Percentiles rank a stretch among this genome's conserved stretches.
phyloP scores from a whole-genome alignment of 2,329 filamentous ascomycete species.

The Ophiostoma tasmaniense region DNA sequence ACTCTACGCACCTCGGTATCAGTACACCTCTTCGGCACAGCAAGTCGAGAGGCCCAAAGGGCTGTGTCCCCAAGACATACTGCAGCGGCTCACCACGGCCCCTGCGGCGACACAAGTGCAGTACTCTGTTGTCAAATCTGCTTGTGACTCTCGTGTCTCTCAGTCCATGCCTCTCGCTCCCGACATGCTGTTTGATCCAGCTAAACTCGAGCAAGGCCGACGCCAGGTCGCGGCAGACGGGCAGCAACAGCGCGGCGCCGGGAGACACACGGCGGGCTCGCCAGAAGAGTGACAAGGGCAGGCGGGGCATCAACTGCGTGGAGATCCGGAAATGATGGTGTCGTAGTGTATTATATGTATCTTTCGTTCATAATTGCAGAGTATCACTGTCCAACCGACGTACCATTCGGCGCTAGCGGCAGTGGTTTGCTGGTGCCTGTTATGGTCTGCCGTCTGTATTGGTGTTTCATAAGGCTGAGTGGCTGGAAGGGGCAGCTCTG shows the following conservation, averaged over 20 bases:
- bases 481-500: background rate
- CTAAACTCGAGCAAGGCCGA: conserved; percentile 61
- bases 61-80: conserved; percentile 81
- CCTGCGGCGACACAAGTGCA: conserved; percentile 40
- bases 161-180: background rate
- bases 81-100: conserved; percentile 68
- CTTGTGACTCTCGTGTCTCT: no score
- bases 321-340: background rate
- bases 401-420: background rate
- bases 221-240: conserved; percentile 52
- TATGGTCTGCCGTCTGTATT: background rate
- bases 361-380: no score
- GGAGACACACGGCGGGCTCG: conserved; percentile 46
- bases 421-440: background rate
- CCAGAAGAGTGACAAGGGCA: conserved; percentile 49
- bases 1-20: conserved; percentile 64
- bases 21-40: conserved; percentile 68
- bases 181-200: conserved; percentile 57
- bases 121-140: conserved; percentile 21
- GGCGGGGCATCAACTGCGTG: conserved; percentile 47
- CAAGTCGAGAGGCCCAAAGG: conserved; percentile 77
- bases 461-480: conserved; percentile 2
- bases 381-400: background rate
- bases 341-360: background rate
- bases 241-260: conserved; percentile 52